Evolutionary conservation across 345 rosid genomes (phyloP).

Genomic region (Mallotus nudiflorus): DNA sequence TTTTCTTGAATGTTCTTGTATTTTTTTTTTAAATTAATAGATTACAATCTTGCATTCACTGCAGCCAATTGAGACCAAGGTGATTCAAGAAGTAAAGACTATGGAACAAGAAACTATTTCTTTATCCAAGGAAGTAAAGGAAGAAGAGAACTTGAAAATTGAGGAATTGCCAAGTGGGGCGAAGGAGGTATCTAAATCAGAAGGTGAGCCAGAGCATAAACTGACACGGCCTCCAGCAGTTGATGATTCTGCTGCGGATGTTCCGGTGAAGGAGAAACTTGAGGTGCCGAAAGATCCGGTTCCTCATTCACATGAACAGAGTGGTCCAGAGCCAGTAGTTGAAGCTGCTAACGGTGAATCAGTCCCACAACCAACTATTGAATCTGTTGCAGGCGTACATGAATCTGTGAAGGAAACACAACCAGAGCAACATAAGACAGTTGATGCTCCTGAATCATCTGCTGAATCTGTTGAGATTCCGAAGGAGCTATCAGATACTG

Average conservation of each 20-base stretch:
- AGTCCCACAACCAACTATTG: slow-evolving; percentile 9
- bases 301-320: background rate
- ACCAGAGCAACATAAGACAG: background rate
- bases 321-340: background rate
- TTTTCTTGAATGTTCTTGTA: background rate
- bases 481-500: slow-evolving; percentile 7
- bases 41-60: background rate
- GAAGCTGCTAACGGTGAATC: background rate
- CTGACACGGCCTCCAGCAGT: background rate
- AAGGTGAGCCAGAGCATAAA: background rate
- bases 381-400: background rate
- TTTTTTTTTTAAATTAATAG: background rate
- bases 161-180: background rate
- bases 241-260: background rate
- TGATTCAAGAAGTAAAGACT: slow-evolving; percentile 3
- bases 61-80: slow-evolving; percentile 16
- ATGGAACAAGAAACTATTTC: background rate
- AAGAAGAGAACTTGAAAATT: background rate
- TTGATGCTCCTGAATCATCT: slow-evolving; percentile 2
- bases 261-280: background rate
- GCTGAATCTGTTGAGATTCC: slow-evolving; percentile 9
- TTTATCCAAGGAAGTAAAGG: background rate
- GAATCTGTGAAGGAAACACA: background rate
- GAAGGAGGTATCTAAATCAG: background rate
- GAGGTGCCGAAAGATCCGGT: background rate